A percentile compares a stretch with the other conserved stretches of the same genome.
These are phyloP conservation scores for Schwanniomyces vanrijiae DNA, from an alignment of 805 yeast species.

Conservation along the genomic window DNA sequence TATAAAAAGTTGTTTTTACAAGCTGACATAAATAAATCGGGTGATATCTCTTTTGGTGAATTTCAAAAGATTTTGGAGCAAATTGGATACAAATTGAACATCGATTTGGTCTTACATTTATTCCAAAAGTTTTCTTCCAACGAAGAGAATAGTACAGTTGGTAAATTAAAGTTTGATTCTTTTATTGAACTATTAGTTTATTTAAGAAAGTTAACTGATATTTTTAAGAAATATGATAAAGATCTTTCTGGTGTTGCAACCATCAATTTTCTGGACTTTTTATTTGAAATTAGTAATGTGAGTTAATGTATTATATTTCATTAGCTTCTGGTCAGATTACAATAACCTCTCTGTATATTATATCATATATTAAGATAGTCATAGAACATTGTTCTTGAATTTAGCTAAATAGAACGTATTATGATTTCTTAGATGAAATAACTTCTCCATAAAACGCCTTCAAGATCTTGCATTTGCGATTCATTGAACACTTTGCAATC, in stretches of 20 bases:
- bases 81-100: conserved; percentile 63
- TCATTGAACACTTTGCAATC: conserved; percentile 73
- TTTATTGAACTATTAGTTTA: conserved; percentile 81
- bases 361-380: not conserved
- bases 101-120: conserved; percentile 55
- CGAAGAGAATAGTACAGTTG: conserved; percentile 30
- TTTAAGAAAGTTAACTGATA: conserved; percentile 72
- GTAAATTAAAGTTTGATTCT: conserved; percentile 67
- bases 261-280: conserved; percentile 63
- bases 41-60: conserved; percentile 65
- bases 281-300: conserved; percentile 49
- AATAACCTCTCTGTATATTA: not conserved
- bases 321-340: not conserved
- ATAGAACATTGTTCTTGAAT: not conserved
- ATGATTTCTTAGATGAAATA: conserved; percentile 64
- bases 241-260: conserved; percentile 75
- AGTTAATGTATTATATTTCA: conserved; percentile 7
- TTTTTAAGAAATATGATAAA: conserved; percentile 73
- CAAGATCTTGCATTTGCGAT: conserved; percentile 84
- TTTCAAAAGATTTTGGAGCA: conserved; percentile 60
- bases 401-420: not conserved
- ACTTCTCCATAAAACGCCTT: conserved; percentile 91
- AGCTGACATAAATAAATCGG: conserved; percentile 59
- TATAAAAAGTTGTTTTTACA: conserved; percentile 64
- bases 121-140: conserved; percentile 54